phyloP scores from a whole-genome alignment of 228 moss, liverwort and hornwort species.

The Sphagnum magellanicum region DNA sequence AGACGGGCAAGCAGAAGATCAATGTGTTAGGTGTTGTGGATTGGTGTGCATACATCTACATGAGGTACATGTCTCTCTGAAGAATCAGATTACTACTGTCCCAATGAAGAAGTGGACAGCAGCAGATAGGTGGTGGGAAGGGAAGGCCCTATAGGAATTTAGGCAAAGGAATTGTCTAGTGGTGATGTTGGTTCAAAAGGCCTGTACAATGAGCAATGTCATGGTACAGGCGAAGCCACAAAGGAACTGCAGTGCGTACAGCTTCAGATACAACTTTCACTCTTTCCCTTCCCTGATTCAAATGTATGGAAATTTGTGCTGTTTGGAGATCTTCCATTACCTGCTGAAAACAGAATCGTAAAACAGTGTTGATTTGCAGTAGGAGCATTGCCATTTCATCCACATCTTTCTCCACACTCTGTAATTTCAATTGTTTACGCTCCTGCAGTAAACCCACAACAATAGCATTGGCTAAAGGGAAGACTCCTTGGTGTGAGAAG shows the following conservation, averaged over 20 bases:
- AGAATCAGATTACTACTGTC: too few relatives aligned
- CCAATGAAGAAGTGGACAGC: too few relatives aligned
- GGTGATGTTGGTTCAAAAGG: constrained; percentile 3
- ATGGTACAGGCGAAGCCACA: constrained; percentile 40
- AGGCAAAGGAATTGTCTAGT: too few relatives aligned
- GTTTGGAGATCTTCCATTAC: constrained; percentile 10
- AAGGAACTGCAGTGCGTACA: constrained; percentile 18
- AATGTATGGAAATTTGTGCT: constrained; percentile 1
- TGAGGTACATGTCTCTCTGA: too few relatives aligned
- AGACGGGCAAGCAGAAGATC: too few relatives aligned
- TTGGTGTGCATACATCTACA: too few relatives aligned
- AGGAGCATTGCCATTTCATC: constrained; percentile 15
- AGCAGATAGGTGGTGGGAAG: too few relatives aligned
- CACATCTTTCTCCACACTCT: constrained; percentile 9
- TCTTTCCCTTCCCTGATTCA: constrained; percentile 5
- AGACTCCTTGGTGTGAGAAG: constrained; percentile 15
- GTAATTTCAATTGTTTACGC: constrained; percentile 14
- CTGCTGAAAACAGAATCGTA: constrained; percentile 20
- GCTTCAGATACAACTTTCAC: constrained; percentile 17
- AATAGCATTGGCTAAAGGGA: constrained; percentile 9
- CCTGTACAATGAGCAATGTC: constrained; percentile 31
- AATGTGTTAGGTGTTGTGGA: too few relatives aligned
- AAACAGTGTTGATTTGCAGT: constrained; percentile 22
- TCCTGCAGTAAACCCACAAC: constrained; percentile 16
- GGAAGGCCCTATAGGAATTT: too few relatives aligned